Evolutionary conservation across 371 early-diverging fungal genomes (phyloP), one percentile per base, ranked within the genome.

Genomic region (Syncephalastrum sp.): DNA sequence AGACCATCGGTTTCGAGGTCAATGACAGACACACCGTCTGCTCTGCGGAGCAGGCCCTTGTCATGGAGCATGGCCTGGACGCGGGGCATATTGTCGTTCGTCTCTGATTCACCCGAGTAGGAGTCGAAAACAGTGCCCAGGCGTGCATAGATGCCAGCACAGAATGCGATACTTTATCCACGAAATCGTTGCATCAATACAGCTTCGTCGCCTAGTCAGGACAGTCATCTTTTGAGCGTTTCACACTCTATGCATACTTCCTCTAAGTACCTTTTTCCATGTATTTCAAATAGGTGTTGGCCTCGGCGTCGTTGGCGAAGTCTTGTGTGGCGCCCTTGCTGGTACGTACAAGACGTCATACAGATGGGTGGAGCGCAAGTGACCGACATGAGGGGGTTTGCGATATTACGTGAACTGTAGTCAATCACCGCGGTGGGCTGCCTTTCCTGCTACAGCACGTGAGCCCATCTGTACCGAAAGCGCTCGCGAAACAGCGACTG

Each of bases 311-410:
- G 29, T 95, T 70, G 1, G 60, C n/a, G 0, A 82, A 70, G 54
- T 93, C 81, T 3, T 73, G 67, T 27, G 80, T 65, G 1, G 83
- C 87, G 24, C 76, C 75, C 27, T 72, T 70, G 68, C 92, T 97
- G 67, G 97, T 91, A 60, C 86, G 77, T 17, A 99, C 99, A 64
- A 99, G 4, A 99, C 91, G 25, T 98, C 90, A 65, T 88, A 97
- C 46, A 99, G 73, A 72, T 99, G 98, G n/a, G 99, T 99, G 55
- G 95, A 92, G 51, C 99, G 89, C 70, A 99, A 79, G 71, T 99
- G 99, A 0, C 99, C 99, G 38, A 94, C 97, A 70, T 99, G 99
- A 84, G n/a, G n/a, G 97, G 95, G 76, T 99, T 99, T 50, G 99
- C 99, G 61, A 99, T 98, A 82, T 99, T 99, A 53, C 99, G 99